Percentiles rank a stretch among this genome's conserved stretches.
Evolutionary conservation across 2,329 filamentous ascomycete species (phyloP).

Genomic region (Neonectria coccinea): DNA sequence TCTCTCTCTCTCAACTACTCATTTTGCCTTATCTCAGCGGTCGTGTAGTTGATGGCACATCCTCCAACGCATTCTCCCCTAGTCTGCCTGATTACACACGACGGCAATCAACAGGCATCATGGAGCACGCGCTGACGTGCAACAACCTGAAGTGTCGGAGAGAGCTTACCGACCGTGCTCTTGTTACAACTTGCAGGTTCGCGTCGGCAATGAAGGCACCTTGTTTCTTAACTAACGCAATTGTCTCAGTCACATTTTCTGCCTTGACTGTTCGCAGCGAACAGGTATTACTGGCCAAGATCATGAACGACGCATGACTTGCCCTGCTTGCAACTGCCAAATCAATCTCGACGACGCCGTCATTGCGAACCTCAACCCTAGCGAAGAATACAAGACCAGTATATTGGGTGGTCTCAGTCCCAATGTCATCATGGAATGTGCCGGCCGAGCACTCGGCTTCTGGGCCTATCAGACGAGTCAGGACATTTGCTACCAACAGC

Average conservation of each 20-base stretch:
- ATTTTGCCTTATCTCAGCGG: too few species aligned
- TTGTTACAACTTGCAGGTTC: slow-evolving; percentile 91
- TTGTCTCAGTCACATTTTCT: slow-evolving; percentile 81
- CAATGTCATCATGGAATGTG: slow-evolving; percentile 86
- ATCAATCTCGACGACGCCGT: slow-evolving; percentile 81
- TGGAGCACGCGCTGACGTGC: slow-evolving; percentile 83
- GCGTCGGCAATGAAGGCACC: neutral
- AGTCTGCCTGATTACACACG: neutral
- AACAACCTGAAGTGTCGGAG: slow-evolving; percentile 82
- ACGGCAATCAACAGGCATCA: slow-evolving; percentile 51
- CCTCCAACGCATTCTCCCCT: neutral
- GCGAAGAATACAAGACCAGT: slow-evolving; percentile 90
- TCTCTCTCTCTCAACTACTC: neutral
- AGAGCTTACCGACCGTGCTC: slow-evolving; percentile 75
- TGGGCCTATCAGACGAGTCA: slow-evolving; percentile 89
- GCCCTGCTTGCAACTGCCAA: slow-evolving; percentile 79
- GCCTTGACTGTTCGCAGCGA: slow-evolving; percentile 75
- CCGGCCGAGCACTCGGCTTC: slow-evolving; percentile 81
- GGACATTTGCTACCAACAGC: slow-evolving; percentile 85
- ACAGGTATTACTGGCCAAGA: slow-evolving; percentile 67
- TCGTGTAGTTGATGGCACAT: too few species aligned
- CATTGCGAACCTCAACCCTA: slow-evolving; percentile 77
- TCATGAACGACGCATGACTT: slow-evolving; percentile 59
- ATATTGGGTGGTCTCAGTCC: slow-evolving; percentile 86
- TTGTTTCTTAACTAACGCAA: slow-evolving; percentile 16